Percentiles rank a stretch among this genome's conserved stretches.
These are phyloP conservation scores for Phytopythium aichiense DNA, from an alignment of 352 stramenopile species.

Conservation along the genomic window DNA sequence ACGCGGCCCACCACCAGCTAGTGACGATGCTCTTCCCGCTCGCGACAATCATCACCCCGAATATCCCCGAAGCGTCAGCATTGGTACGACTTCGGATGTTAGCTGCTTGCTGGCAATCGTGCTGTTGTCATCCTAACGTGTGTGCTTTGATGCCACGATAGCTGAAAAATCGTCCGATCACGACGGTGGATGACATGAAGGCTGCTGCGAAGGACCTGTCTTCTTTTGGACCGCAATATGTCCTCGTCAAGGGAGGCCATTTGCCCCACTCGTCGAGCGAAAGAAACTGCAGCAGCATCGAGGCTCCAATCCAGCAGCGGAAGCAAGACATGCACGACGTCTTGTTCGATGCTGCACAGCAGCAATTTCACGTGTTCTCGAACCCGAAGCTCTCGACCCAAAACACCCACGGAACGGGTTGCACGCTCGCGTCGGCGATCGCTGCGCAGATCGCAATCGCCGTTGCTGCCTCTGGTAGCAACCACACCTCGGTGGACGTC, in stretches of 20 bases:
- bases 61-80: slow-evolving; percentile 91
- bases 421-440: slow-evolving; percentile 91
- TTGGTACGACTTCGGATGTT: slow-evolving; percentile 35
- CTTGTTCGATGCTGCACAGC: slow-evolving; percentile 19
- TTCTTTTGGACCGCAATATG: slow-evolving; percentile 44
- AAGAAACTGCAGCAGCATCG: neutral
- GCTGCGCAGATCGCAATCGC: slow-evolving; percentile 70
- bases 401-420: slow-evolving; percentile 87
- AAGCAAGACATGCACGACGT: slow-evolving; percentile 29
- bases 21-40: slow-evolving; percentile 83
- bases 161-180: slow-evolving; percentile 35
- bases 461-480: neutral
- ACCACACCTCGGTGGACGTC: slow-evolving; percentile 37
- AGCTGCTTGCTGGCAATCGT: neutral
- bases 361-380: slow-evolving; percentile 27
- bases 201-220: slow-evolving; percentile 72
- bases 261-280: neutral
- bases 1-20: slow-evolving; percentile 64
- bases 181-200: slow-evolving; percentile 64
- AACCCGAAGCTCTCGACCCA: slow-evolving; percentile 32
- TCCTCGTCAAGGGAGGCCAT: slow-evolving; percentile 94
- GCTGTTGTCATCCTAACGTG: neutral
- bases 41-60: slow-evolving; percentile 89
- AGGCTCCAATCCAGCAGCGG: neutral
- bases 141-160: slow-evolving; percentile 5